A percentile compares a stretch with the other conserved stretches of the same genome.
These are phyloP conservation scores for Lathyrus aphaca DNA, from an alignment of 306 rosid genomes.

Conservation along the genomic window DNA sequence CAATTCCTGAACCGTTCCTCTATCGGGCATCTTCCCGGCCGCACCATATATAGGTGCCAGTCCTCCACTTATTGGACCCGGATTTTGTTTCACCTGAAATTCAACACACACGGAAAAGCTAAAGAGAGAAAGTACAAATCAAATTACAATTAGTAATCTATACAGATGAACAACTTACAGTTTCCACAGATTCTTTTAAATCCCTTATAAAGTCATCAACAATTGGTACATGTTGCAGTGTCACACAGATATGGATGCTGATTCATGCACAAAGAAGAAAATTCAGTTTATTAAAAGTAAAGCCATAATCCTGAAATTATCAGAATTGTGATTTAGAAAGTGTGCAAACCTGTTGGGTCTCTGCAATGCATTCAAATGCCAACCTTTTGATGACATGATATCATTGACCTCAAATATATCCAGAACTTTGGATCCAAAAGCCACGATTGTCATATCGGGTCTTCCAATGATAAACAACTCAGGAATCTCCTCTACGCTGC, in stretches of 20 bases:
- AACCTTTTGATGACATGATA: constrained; percentile 86
- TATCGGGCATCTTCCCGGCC: constrained; percentile 96
- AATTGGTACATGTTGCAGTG: constrained; percentile 81
- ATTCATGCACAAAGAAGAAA: constrained; percentile 36
- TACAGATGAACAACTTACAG: constrained; percentile 55
- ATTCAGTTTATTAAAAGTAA: constrained; percentile 34
- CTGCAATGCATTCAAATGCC: constrained; percentile 99
- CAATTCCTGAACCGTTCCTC: constrained; percentile 83
- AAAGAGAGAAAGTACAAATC: constrained; percentile 8
- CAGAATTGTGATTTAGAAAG: constrained; percentile 4
- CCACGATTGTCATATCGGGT: constrained; percentile 93
- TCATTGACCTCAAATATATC: constrained; percentile 97
- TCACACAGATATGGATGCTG: constrained; percentile 92
- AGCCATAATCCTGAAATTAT: constrained; percentile 11
- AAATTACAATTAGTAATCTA: constrained; percentile 28
- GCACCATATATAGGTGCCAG: constrained; percentile 95
- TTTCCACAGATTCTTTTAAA: constrained; percentile 72
- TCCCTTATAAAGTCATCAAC: constrained; percentile 74
- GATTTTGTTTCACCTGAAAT: constrained; percentile 82
- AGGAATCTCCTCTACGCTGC: constrained; percentile 74
- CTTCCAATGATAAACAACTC: constrained; percentile 81
- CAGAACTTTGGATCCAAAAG: constrained; percentile 72
- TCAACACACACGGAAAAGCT: background rate
- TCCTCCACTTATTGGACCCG: constrained; percentile 92
- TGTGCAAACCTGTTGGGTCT: constrained; percentile 77